Conservation (phyloP, 257 asterid genomes). For the Fraxinus cuspidata region DNA sequence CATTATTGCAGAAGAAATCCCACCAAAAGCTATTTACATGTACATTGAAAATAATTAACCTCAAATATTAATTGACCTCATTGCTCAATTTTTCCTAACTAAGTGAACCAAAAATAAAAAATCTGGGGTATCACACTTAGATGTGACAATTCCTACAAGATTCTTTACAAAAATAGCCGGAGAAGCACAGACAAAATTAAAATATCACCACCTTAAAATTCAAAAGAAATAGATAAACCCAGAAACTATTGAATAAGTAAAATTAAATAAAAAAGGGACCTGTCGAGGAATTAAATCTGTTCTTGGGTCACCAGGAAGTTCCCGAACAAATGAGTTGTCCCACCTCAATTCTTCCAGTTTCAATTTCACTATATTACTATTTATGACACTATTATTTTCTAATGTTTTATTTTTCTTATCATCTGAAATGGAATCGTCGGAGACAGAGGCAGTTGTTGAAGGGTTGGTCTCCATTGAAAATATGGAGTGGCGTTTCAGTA, state of each 20-base stretch:
- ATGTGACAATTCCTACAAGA: neutral
- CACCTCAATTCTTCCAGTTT: neutral
- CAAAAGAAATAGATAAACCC: neutral
- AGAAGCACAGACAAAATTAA: neutral
- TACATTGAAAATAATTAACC: neutral
- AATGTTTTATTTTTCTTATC: neutral
- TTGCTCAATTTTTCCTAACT: neutral
- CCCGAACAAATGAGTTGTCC: slow-evolving; percentile 3
- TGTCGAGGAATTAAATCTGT: slow-evolving; percentile 7
- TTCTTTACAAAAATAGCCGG: neutral
- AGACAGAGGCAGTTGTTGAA: neutral
- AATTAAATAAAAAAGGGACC: neutral
- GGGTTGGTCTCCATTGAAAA: neutral
- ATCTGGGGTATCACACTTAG: neutral
- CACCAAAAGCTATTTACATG: neutral
- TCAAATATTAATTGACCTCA: neutral
- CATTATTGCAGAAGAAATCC: too few relatives aligned
- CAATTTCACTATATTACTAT: neutral
- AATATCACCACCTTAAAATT: neutral
- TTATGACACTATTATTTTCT: neutral
- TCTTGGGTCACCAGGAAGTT: slow-evolving; percentile 5
- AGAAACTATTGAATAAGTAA: neutral
- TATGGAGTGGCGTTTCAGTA: neutral
- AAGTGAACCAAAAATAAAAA: neutral
- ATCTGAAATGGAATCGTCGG: neutral